Percentiles rank a stretch among this genome's conserved stretches.
Conservation (phyloP, 106 monocot species). For the Agapanthus africanus region DNA sequence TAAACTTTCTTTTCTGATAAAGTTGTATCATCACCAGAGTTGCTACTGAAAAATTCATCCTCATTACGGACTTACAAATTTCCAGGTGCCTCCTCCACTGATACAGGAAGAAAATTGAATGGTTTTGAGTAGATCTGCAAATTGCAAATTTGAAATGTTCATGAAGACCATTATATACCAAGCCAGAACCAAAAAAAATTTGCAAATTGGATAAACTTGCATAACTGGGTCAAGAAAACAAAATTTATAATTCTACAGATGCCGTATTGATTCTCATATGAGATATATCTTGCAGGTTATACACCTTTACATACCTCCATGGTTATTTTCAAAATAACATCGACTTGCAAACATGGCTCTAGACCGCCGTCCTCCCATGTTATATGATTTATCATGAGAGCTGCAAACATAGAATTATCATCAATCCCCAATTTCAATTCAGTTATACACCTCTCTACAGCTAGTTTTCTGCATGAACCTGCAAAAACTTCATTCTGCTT, state of each 20-base stretch:
- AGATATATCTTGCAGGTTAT: no score
- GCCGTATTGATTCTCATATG: no score
- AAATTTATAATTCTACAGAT: no score
- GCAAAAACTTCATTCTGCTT: conserved; percentile 69
- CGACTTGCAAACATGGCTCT: conserved; percentile 51
- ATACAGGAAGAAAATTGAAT: background rate
- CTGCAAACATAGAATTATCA: conserved; percentile 20
- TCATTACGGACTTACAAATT: background rate
- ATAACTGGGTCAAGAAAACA: no score
- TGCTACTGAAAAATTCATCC: background rate
- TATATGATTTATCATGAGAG: conserved; percentile 85
- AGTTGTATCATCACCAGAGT: no score
- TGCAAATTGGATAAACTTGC: no score
- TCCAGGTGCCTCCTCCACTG: conserved; percentile 2
- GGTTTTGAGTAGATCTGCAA: conserved; percentile 1
- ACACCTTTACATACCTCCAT: no score
- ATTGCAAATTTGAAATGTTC: background rate
- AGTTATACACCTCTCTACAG: background rate
- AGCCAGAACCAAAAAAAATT: no score
- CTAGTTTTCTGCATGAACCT: conserved; percentile 28
- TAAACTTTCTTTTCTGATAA: no score
- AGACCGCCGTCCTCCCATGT: conserved; percentile 47
- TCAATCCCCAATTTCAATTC: background rate
- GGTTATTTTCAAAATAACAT: conserved; percentile 52
- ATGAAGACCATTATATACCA: no score